phyloP scores from a whole-genome alignment of 2,329 filamentous ascomycete species.

The Paraphoma chrysanthemicola region DNA sequence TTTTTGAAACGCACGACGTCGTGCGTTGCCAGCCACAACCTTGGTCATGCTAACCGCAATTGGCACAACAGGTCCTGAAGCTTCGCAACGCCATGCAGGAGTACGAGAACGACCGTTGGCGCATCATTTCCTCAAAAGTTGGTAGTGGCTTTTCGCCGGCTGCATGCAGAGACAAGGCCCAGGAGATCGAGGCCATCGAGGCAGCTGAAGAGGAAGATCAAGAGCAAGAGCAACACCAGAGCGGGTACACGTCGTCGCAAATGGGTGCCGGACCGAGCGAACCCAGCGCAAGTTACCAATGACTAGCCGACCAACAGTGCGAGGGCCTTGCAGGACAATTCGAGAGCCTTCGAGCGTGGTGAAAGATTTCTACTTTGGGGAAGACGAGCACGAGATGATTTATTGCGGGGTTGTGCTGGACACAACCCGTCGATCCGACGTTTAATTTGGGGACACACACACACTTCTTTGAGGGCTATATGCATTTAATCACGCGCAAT shows the following conservation, averaged over 20 bases:
- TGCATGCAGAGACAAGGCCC: slow-evolving; percentile 82
- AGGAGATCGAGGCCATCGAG: slow-evolving; percentile 60
- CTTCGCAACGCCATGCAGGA: slow-evolving; percentile 79
- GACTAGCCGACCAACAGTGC: slow-evolving; percentile 39
- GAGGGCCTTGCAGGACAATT: slow-evolving; percentile 25
- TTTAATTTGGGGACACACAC: slow-evolving; percentile 10
- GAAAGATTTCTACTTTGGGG: slow-evolving; percentile 13
- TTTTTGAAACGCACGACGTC: slow-evolving; percentile 46
- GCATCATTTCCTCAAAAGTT: slow-evolving; percentile 88
- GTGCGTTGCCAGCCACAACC: slow-evolving; percentile 34
- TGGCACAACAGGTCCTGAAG: slow-evolving; percentile 70
- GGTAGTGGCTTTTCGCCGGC: slow-evolving; percentile 87
- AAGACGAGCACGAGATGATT: not conserved
- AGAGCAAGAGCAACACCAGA: slow-evolving; percentile 26
- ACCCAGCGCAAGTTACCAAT: slow-evolving; percentile 41
- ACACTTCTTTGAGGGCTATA: slow-evolving; percentile 19
- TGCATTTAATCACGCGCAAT: slow-evolving; percentile 34
- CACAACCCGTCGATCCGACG: slow-evolving; percentile 27
- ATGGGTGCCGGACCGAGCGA: slow-evolving; percentile 40
- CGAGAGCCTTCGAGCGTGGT: slow-evolving; percentile 35
- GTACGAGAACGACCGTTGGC: slow-evolving; percentile 92
- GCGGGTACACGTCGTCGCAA: slow-evolving; percentile 41
- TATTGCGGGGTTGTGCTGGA: slow-evolving; percentile 39
- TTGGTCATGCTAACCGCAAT: slow-evolving; percentile 43
- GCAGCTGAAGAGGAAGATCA: slow-evolving; percentile 27